Conservation (phyloP, 1,284 basidiomycete genomes). For the Takashimella koratensis region DNA sequence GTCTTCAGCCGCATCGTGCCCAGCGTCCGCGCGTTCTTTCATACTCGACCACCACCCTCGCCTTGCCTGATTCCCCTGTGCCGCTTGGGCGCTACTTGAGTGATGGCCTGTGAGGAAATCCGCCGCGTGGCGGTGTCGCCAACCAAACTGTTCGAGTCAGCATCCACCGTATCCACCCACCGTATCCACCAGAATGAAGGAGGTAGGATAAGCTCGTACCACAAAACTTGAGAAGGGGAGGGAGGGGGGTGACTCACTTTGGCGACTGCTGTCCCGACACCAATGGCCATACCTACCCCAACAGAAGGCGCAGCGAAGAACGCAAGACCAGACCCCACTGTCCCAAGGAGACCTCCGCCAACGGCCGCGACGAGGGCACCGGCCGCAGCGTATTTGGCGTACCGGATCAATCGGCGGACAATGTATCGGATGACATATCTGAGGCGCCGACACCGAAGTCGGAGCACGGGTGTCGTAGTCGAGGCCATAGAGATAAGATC, state of each 20-base stretch:
- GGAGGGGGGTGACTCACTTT: conserved; percentile 29
- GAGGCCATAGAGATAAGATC: not conserved
- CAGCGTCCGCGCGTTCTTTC: conserved; percentile 28
- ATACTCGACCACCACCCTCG: conserved; percentile 32
- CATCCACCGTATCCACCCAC: too few relatives aligned
- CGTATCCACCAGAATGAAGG: too few relatives aligned
- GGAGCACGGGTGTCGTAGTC: not conserved
- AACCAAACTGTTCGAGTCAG: conserved; percentile 31
- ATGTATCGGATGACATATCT: conserved; percentile 48
- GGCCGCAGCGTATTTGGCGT: conserved; percentile 47
- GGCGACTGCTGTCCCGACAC: conserved; percentile 34
- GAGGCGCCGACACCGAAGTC: not conserved
- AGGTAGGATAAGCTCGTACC: too few relatives aligned
- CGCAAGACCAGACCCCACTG: conserved; percentile 39
- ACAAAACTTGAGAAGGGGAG: not conserved
- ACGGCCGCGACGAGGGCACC: conserved; percentile 40
- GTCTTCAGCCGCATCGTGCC: conserved; percentile 35
- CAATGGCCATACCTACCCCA: conserved; percentile 39
- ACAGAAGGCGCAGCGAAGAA: conserved; percentile 47
- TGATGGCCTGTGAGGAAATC: not conserved
- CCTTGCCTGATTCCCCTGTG: conserved; percentile 1
- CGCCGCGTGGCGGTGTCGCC: conserved; percentile 35
- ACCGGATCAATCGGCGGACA: conserved; percentile 44
- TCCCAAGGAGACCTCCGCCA: conserved; percentile 41
- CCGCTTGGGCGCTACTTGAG: not conserved